Evolutionary conservation across 768 basidiomycete species (phyloP), one percentile per base, ranked within the genome.

Genomic region (Hemileccinum rubropunctum): DNA sequence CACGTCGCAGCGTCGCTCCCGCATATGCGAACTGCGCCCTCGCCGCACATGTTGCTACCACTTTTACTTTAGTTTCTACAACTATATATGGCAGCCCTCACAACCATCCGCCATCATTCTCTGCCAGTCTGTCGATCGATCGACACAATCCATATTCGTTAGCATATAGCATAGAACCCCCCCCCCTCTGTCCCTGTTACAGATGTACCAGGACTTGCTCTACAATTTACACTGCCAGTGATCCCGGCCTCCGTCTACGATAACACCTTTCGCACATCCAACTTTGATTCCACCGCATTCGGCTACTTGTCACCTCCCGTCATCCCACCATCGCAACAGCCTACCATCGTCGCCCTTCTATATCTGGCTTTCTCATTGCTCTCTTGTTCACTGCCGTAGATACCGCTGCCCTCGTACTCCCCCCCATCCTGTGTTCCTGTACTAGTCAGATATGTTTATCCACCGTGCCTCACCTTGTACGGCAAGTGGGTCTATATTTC

Each of bases 131-230:
- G 40, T 39, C 50, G 53, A 60, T 60, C 28, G 56, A 50, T 53
- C 45, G 55, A 27, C 52, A n/a, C n/a, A n/a, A n/a, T n/a, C n/a
- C n/a, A n/a, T n/a, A n/a, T 23, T 6, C 23, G 23, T 23, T 23
- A 23, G 3, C 8, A 43, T 33, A 44, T 30, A 42, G 14, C 20
- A 3, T 23, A 23, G 9, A n/a, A n/a, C n/a, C n/a, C n/a, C n/a
- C n/a, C n/a, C n/a, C n/a, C n/a, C n/a, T 30, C 27, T 17, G 41
- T 43, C 38, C 52, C 50, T 57, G 59, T 58, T 41, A 51, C 52
- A 51, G 41, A 30, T 28, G 41, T 17, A 15, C 13, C n/a, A n/a
- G n/a, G n/a, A n/a, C 41, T 17, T 30, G 27, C n/a, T n/a, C n/a
- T 27, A 23, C 40, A 13, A 37, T 15, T 8, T 13, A n/a, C 53